Conservation (phyloP, 257 asterid species). For the Catharanthus roseus region DNA sequence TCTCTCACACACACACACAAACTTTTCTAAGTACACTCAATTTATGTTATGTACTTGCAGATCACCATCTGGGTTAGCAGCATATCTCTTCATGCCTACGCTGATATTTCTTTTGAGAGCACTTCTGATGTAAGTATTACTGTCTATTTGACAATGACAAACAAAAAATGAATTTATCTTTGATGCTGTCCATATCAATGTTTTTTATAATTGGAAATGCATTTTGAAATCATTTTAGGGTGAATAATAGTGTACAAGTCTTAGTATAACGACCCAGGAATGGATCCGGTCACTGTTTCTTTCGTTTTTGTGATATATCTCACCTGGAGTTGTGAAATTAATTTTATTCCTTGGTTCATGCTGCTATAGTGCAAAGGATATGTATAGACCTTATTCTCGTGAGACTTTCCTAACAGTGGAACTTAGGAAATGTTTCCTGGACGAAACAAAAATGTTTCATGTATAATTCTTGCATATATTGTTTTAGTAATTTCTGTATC, state of each 20-base stretch:
- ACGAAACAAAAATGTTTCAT: neutral
- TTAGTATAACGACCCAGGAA: neutral
- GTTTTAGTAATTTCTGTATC: constrained; percentile 21
- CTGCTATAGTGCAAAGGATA: neutral
- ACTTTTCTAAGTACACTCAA: constrained; percentile 19
- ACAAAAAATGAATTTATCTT: neutral
- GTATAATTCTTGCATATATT: neutral
- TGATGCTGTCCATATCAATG: neutral
- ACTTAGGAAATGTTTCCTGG: neutral
- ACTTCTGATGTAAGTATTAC: constrained; percentile 67
- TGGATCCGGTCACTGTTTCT: neutral
- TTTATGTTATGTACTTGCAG: constrained; percentile 42
- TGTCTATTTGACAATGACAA: neutral
- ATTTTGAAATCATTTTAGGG: neutral
- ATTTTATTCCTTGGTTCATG: neutral
- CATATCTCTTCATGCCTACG: constrained; percentile 72
- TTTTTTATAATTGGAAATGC: neutral
- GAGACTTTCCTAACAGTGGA: neutral
- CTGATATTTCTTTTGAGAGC: constrained; percentile 76
- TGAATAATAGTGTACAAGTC: neutral
- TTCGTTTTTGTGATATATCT: neutral
- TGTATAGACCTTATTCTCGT: neutral
- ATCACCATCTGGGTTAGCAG: constrained; percentile 81
- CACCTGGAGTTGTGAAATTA: neutral
- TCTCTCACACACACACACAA: no score